Evolutionary conservation across 2,329 filamentous ascomycete genomes (phyloP), one percentile per base, ranked within the genome.

Genomic region (Ophiocordyceps sinensis): DNA sequence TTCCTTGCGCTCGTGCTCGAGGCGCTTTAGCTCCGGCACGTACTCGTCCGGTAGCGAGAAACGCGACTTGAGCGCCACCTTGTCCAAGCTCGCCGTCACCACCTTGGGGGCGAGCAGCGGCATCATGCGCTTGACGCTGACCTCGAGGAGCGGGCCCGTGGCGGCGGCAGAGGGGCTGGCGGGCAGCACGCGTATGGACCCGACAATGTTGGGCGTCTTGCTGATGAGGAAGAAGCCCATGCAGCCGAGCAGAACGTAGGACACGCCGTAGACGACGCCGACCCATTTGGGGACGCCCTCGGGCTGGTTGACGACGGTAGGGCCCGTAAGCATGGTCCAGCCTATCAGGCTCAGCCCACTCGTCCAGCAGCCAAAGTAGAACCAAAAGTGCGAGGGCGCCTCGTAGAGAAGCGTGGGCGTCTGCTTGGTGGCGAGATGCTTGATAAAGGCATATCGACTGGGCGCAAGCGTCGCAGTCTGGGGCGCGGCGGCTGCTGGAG

Each of bases 351-450:
- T 71, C 19, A 66, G 45, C 2, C 71, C 71, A 23, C 73, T 69
- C 13, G 62, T 56, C 57, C 79, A 78, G 53, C 74, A 75, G 37
- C 73, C 71, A 48, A 73, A 53, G 46, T 80, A 68, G 56, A 78
- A 81, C 59, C 69, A 67, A 43, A 71, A 71, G 51, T 83, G 78
- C 1, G 77, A 76, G 13, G 76, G 75, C 1, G 73, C 71, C 51
- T 79, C 67, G 63, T 82, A 85, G 36, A 85, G 65, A 3, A 73
- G 58, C 8, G 79, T 76, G 5, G 72, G 67, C 2, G 66, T 60
- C n/a, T 66, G 53, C 46, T 74, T 72, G 43, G 64, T 62, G 13
- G 74, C 71, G 31, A 85, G 67, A 44, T 67, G 69, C 45, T 69
- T 68, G 51, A 68, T 66, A 59, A 70, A 77, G 41, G 60, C 65